Conservation (phyloP, 192 early-diverging fungal genomes). For the Backusella morwellensis region DNA sequence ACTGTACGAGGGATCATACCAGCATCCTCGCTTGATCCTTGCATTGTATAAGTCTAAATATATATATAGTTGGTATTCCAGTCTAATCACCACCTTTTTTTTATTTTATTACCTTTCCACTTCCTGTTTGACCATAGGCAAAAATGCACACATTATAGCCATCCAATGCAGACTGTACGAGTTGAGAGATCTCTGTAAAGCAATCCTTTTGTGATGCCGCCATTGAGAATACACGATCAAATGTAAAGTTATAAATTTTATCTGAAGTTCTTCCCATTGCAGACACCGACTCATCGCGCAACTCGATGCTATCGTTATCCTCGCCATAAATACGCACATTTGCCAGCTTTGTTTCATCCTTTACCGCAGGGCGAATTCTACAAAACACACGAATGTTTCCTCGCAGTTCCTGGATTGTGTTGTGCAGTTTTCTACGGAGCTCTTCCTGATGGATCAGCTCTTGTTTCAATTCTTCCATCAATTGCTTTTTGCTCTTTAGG, state of each 20-base stretch:
- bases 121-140: conserved; percentile 94
- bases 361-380: conserved; percentile 77
- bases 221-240: conserved; percentile 84
- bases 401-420: conserved; percentile 90
- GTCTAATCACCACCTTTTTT: neutral
- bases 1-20: conserved; percentile 97
- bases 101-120: conserved; percentile 68
- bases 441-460: conserved; percentile 73
- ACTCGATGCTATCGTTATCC: conserved; percentile 73
- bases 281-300: conserved; percentile 51
- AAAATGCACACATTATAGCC: conserved; percentile 98
- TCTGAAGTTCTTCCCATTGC: conserved; percentile 29
- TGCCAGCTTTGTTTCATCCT: conserved; percentile 15
- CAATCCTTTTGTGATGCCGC: conserved; percentile 68
- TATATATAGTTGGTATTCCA: neutral
- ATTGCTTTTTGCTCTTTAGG: neutral
- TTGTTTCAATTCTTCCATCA: conserved; percentile 7
- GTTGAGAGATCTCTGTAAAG: conserved; percentile 93
- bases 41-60: conserved; percentile 70
- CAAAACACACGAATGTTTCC: conserved; percentile 99
- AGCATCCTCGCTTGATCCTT: conserved; percentile 51
- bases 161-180: conserved; percentile 94
- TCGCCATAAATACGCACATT: conserved; percentile 53
- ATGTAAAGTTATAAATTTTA: conserved; percentile 75
- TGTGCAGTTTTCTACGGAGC: conserved; percentile 82